These are phyloP conservation scores for Penicillium sp. DNA, from an alignment of 2,329 filamentous ascomycete genomes.

Conservation along the genomic window DNA sequence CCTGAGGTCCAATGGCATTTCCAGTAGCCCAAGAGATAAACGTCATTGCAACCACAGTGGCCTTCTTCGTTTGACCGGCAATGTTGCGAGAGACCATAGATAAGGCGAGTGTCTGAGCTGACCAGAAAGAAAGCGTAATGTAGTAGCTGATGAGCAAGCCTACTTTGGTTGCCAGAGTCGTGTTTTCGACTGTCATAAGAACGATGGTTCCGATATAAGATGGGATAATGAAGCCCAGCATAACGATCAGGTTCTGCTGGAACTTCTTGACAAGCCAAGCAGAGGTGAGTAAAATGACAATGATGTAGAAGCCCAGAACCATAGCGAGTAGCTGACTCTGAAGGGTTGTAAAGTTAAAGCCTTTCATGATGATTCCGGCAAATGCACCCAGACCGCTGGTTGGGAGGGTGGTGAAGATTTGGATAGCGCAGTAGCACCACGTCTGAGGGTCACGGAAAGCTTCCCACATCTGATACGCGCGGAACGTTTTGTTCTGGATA, in stretches of 20 bases:
- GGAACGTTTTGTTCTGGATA: slow-evolving; percentile 62
- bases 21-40: slow-evolving; percentile 72
- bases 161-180: slow-evolving; percentile 61
- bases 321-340: slow-evolving; percentile 73
- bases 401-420: slow-evolving; percentile 73
- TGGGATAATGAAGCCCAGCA: slow-evolving; percentile 69
- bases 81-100: slow-evolving; percentile 72
- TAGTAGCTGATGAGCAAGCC: slow-evolving; percentile 76
- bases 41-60: slow-evolving; percentile 68
- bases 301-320: slow-evolving; percentile 75
- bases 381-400: slow-evolving; percentile 75
- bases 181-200: slow-evolving; percentile 69
- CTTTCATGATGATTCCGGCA: slow-evolving; percentile 73
- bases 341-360: slow-evolving; percentile 67
- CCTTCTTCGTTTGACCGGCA: slow-evolving; percentile 75
- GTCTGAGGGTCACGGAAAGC: slow-evolving; percentile 68
- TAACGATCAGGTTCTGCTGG: slow-evolving; percentile 69
- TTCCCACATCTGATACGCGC: slow-evolving; percentile 58
- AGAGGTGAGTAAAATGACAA: slow-evolving; percentile 68
- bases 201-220: slow-evolving; percentile 48
- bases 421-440: slow-evolving; percentile 55
- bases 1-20: slow-evolving; percentile 70
- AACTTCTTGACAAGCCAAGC: slow-evolving; percentile 71
- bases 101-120: slow-evolving; percentile 68
- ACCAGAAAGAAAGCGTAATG: slow-evolving; percentile 78